Evolutionary conservation across 2,329 filamentous ascomycete genomes (phyloP), one percentile per base, ranked within the genome.

Genomic region (Colletotrichum gigasporum): DNA sequence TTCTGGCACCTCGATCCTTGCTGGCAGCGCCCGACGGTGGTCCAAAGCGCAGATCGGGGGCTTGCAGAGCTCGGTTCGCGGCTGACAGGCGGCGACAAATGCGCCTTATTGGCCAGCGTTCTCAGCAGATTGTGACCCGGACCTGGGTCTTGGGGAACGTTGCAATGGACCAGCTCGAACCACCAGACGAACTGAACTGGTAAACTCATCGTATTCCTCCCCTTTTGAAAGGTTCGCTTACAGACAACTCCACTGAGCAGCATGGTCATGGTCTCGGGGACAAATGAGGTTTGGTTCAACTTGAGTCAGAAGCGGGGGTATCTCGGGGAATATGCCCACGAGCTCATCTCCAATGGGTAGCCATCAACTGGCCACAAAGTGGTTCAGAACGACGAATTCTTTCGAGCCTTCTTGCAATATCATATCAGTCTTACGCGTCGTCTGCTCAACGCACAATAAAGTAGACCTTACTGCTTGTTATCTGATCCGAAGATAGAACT

Each of bases 201-300:
- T n/a, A n/a, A n/a, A n/a, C 51, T 32, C 3, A 42, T 22, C 26
- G 35, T 57, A 32, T 41, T 32, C 26, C 35, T 48, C 26, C 53
- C 34, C 16, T 45, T 34, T 34, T 37, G 50, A 39, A 42, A 32
- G 55, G 18, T 54, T 51, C 28, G 8, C 14, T 24, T 5, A 22
- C 35, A 61, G 48, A 34, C 47, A 45, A 32, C 61, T 54, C 61
- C 56, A 64, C 56, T 26, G 16, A 12, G 11, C 5, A 14, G 22
- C 20, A 64, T 53, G 48, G 34, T 42, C 26, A 35, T 18, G 34
- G 16, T 22, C 11, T 22, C 9, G 24, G 22, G 16, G 34, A 30
- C 48, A 16, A 61, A 42, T 50, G 35, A 18, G 32, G 16, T 41
- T 30, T 28, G 41, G 28, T 42, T 18, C 32, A 32, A 44, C 54